Evolutionary conservation across 2,329 filamentous ascomycete genomes (phyloP).

Genomic region (Epichloe festucae): DNA sequence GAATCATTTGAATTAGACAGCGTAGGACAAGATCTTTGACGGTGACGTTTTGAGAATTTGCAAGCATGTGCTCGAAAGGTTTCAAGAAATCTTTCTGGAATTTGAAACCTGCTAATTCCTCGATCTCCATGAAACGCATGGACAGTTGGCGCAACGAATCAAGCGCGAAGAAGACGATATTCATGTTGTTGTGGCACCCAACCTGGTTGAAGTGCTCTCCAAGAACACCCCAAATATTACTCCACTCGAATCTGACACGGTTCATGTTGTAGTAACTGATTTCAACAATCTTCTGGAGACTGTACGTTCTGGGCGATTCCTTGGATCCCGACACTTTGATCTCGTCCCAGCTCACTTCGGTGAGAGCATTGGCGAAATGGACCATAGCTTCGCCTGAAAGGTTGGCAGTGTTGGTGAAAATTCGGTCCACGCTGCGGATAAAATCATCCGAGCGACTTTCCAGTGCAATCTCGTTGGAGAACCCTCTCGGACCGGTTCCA

Average conservation of each 20-base stretch:
- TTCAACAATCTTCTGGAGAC: slow-evolving; percentile 93
- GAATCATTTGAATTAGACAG: slow-evolving; percentile 98
- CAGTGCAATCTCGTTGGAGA: slow-evolving; percentile 69
- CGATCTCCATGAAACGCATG: slow-evolving; percentile 98
- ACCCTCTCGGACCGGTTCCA: slow-evolving; percentile 48
- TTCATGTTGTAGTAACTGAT: slow-evolving; percentile 99
- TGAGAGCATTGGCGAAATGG: slow-evolving; percentile 82
- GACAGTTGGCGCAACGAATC: slow-evolving; percentile 91
- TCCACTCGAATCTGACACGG: slow-evolving; percentile 96
- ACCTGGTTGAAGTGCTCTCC: slow-evolving; percentile 98
- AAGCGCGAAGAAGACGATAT: slow-evolving; percentile 93
- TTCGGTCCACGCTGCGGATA: slow-evolving; percentile 82
- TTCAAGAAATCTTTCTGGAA: slow-evolving; percentile 99
- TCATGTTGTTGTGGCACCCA: slow-evolving; percentile 90
- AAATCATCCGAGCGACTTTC: slow-evolving; percentile 90
- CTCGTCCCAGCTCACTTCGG: slow-evolving; percentile 97
- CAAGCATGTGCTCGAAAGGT: slow-evolving; percentile 94
- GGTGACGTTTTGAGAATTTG: slow-evolving; percentile 77
- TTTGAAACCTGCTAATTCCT: slow-evolving; percentile 95
- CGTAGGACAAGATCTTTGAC: slow-evolving; percentile 97
- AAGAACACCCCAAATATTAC: slow-evolving; percentile 92
- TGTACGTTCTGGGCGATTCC: slow-evolving; percentile 92
- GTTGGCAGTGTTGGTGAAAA: slow-evolving; percentile 93
- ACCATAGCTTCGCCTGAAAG: slow-evolving; percentile 90
- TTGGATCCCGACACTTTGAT: slow-evolving; percentile 95